Conservation (phyloP, 1,284 basidiomycete genomes). For the Leccinum solheimii region DNA sequence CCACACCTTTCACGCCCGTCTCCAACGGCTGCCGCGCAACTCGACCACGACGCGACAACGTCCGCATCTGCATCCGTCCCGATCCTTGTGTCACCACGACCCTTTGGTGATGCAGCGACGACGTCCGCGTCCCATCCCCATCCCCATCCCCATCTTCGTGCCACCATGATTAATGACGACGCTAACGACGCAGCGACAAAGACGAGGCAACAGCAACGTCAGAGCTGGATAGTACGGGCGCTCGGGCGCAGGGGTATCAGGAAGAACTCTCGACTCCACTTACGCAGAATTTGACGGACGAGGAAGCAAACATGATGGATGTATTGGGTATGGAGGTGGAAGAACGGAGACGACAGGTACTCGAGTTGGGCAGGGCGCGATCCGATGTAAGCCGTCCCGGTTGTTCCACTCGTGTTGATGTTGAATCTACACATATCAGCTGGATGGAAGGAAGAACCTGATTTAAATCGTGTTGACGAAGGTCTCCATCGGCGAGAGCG, state of each 20-base stretch:
- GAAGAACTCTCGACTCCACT: constrained; percentile 79
- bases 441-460: constrained; percentile 76
- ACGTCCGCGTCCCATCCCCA: too few relatives aligned
- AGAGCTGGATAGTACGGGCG: constrained; percentile 61
- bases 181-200: too few relatives aligned
- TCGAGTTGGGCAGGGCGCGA: constrained; percentile 69
- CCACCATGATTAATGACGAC: too few relatives aligned
- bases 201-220: too few relatives aligned
- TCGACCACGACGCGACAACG: too few relatives aligned
- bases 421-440: constrained; percentile 42
- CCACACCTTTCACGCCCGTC: too few relatives aligned
- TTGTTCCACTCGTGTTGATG: background rate
- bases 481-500: constrained; percentile 77
- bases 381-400: constrained; percentile 59
- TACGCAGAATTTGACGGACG: constrained; percentile 67
- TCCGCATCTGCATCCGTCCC: too few relatives aligned
- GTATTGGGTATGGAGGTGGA: constrained; percentile 79
- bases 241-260: constrained; percentile 63
- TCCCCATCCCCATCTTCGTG: too few relatives aligned
- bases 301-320: constrained; percentile 73
- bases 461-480: constrained; percentile 93
- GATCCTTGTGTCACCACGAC: too few relatives aligned
- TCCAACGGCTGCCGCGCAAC: too few relatives aligned
- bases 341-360: constrained; percentile 64
- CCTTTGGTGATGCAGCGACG: too few relatives aligned